Conservation (phyloP, 164 flowering plant species). For the Macadamia tetraphylla region DNA sequence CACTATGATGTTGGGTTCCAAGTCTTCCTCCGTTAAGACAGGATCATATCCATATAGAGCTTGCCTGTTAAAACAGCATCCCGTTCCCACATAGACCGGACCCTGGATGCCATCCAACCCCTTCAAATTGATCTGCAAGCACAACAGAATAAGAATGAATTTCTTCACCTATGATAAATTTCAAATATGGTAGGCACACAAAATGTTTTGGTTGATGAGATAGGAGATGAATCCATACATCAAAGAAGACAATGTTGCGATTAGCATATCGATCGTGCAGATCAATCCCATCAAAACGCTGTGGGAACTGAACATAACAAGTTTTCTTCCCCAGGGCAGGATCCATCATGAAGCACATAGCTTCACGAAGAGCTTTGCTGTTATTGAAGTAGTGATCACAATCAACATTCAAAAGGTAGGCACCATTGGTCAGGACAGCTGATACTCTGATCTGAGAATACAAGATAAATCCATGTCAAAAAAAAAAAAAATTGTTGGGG, state of each 20-base stretch:
- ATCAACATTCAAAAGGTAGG: slow-evolving; percentile 93
- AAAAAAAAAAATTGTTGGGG: too few relatives aligned
- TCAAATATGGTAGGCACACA: not conserved
- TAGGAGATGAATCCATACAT: slow-evolving; percentile 39
- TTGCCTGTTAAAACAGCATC: slow-evolving; percentile 95
- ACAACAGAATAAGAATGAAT: not conserved
- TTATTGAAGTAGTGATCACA: slow-evolving; percentile 99
- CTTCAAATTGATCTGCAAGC: slow-evolving; percentile 86
- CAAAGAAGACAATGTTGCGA: slow-evolving; percentile 94
- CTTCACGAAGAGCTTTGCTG: slow-evolving; percentile 94
- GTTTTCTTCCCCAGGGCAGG: slow-evolving; percentile 81
- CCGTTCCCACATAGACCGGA: slow-evolving; percentile 98
- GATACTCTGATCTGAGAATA: slow-evolving; percentile 86
- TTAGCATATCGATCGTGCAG: slow-evolving; percentile 98
- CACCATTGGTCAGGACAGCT: slow-evolving; percentile 95
- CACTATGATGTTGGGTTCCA: slow-evolving; percentile 85
- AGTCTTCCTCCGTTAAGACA: slow-evolving; percentile 79
- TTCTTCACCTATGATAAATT: not conserved
- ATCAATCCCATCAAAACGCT: slow-evolving; percentile 98
- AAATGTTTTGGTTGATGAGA: not conserved
- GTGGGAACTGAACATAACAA: slow-evolving; percentile 97
- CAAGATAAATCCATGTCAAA: slow-evolving; percentile 1
- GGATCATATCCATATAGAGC: slow-evolving; percentile 98
- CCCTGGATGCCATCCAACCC: slow-evolving; percentile 97
- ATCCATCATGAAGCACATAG: slow-evolving; percentile 99